phyloP scores from a whole-genome alignment of 2,329 filamentous ascomycete genomes.

The Paracorniculantispora psalliotae region DNA sequence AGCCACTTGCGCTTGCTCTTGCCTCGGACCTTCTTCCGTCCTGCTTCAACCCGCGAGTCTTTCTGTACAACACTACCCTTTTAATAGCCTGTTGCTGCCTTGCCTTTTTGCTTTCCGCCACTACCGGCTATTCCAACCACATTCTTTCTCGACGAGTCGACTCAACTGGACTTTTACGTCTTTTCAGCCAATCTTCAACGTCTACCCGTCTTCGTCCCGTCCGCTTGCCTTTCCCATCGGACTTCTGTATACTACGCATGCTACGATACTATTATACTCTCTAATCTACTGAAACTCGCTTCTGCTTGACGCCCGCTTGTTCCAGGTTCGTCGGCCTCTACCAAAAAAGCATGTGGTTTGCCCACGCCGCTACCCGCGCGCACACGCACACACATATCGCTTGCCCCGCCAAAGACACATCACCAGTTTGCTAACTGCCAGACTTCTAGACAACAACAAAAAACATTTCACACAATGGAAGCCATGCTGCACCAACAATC shows the following conservation, averaged over 20 bases:
- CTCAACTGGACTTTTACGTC: neutral
- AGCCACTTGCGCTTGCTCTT: constrained; percentile 11
- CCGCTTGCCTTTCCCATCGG: neutral
- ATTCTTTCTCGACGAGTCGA: constrained; percentile 7
- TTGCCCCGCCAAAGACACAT: neutral
- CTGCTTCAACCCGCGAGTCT: constrained; percentile 20
- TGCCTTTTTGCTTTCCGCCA: neutral
- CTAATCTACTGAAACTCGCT: constrained; percentile 7
- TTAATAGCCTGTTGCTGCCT: constrained; percentile 19
- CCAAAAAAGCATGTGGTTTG: too few species aligned
- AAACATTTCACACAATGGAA: constrained; percentile 53
- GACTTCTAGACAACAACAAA: constrained; percentile 26
- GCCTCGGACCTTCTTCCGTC: constrained; percentile 11
- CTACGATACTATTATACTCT: constrained; percentile 12
- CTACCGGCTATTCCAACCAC: neutral
- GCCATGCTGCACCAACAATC: constrained; percentile 50
- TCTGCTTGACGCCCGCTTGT: neutral
- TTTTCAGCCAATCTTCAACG: neutral
- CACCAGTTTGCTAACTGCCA: constrained; percentile 16
- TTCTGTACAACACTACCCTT: constrained; percentile 24
- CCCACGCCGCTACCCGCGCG: neutral
- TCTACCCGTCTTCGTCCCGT: neutral
- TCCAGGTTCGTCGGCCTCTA: constrained; percentile 3
- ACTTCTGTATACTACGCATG: constrained; percentile 15
- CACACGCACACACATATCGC: too few species aligned